Evolutionary conservation across 441 rosid species (phyloP), one percentile per base, ranked within the genome.

Genomic region (Kokia cookei): DNA sequence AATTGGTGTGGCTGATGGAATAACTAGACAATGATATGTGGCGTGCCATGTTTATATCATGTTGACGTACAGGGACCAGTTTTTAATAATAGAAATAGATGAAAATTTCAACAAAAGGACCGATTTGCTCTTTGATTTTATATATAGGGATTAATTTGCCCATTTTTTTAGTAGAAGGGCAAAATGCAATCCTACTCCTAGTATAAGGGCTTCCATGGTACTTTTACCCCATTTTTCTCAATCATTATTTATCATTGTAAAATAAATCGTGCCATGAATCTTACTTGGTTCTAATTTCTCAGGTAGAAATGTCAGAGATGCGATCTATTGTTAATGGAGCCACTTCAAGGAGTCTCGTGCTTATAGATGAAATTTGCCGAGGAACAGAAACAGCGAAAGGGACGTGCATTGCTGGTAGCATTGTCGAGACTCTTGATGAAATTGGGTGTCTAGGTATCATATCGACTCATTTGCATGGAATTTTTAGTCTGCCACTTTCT

Each of bases 221-320:
- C 5, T 45, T 45, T 45, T 45, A 45, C 50, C 50, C 48, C 5
- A 11, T 22, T 65, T 65, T 45, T 45, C 51, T 45, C 17, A 45
- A 14, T 29, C 65, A 57, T 27, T 27, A 60, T 60, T 26, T 93
- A 81, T 65, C 12, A 10, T 14, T 7, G 8, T 5, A 42, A 65
- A 64, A 42, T 10, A 19, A 64, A 15, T 11, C 0, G 27, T 22
- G 37, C 7, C 43, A 11, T 60, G 43, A 26, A 29, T 58, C 58
- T 43, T 47, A 45, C 53, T 69, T 42, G 14, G 69, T 43, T 69
- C 48, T 32, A 12, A 72, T 47, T 50, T 62, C 24, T 78, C 85
- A 96, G 99, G 96, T 96, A n/a, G 99, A 96, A 85, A 96, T 96
- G 99, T 90, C 95, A 27, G 98, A 96, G 82, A 85, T 96, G 60